Evolutionary conservation across 768 basidiomycete species (phyloP), one percentile per base, ranked within the genome.

Genomic region (Tricholomella constricta): DNA sequence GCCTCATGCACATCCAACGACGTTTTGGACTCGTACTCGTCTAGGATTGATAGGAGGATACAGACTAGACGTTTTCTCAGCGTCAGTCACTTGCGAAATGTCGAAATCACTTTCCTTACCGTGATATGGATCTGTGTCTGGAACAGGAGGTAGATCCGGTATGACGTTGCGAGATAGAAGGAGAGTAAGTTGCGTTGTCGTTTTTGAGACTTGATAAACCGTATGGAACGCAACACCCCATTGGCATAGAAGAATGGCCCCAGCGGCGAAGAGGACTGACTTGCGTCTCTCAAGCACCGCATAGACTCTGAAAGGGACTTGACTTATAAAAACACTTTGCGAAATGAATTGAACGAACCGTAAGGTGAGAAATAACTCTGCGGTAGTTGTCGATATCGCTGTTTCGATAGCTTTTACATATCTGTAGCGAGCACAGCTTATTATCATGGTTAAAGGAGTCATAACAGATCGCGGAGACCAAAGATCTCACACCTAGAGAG

Each of bases 381-480:
- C n/a, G n/a, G n/a, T 55, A 8, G 11, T 38, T 26, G 54, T 45
- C 20, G 49, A 19, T 7, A 55, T 3, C 1, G 12, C 17, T 7
- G 54, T 55, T 40, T 49, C 41, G 3, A 55, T 1, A 15, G 42
- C 25, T 35, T 55, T 48, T 34, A n/a, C n/a, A n/a, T n/a, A n/a
- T n/a, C n/a, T n/a, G n/a, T n/a, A n/a, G n/a, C n/a, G n/a, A n/a
- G n/a, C 12, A n/a, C 54, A 55, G n/a, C 54, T 54, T 14, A 31
- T 3, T 23, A 2, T 25, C 17, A 17, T 19, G 20, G 17, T 22
- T 20, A 23, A 23, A 20, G 19, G 19, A 27, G 23, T 15, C 10
- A 15, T 29, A 7, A 48, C 3, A 26, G 4, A 8, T 35, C 11
- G 34, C 10, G 4, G 34, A 4, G 10, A 3, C 4, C 14, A 14